Evolutionary conservation across 139 green algal species (phyloP).

Genomic region (Chlorokybus atmophyticus): DNA sequence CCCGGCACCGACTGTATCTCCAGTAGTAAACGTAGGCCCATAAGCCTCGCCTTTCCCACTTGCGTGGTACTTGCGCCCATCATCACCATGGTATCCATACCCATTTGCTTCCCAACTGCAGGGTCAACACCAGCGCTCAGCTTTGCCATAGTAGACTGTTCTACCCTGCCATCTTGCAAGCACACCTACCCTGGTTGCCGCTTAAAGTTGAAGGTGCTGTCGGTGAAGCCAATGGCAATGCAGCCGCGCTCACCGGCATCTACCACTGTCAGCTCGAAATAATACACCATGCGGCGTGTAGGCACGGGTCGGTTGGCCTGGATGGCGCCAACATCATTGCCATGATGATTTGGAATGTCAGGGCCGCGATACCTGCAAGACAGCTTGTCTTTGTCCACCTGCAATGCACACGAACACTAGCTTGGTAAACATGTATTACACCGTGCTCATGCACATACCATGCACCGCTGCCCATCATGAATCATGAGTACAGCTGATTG

Average conservation of each 20-base stretch:
- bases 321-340: constrained; percentile 60
- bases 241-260: constrained; percentile 41
- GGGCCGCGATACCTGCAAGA: constrained; percentile 50
- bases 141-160: no score
- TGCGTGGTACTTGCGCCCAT: constrained; percentile 49
- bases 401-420: no score
- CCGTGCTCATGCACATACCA: no score
- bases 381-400: no score
- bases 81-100: constrained; percentile 79
- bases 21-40: constrained; percentile 46
- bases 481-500: no score
- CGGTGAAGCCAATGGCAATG: constrained; percentile 63
- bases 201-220: constrained; percentile 48
- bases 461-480: no score
- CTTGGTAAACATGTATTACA: no score
- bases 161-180: no score
- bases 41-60: constrained; percentile 56
- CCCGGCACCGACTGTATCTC: constrained; percentile 64
- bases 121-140: neutral
- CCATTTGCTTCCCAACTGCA: constrained; percentile 53
- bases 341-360: constrained; percentile 37
- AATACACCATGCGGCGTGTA: constrained; percentile 44
- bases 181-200: constrained; percentile 78
- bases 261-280: constrained; percentile 64
- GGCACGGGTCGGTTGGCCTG: constrained; percentile 57